Evolutionary conservation across 176 grass and related monocot genomes (phyloP).

Genomic region (Carex kokanica): DNA sequence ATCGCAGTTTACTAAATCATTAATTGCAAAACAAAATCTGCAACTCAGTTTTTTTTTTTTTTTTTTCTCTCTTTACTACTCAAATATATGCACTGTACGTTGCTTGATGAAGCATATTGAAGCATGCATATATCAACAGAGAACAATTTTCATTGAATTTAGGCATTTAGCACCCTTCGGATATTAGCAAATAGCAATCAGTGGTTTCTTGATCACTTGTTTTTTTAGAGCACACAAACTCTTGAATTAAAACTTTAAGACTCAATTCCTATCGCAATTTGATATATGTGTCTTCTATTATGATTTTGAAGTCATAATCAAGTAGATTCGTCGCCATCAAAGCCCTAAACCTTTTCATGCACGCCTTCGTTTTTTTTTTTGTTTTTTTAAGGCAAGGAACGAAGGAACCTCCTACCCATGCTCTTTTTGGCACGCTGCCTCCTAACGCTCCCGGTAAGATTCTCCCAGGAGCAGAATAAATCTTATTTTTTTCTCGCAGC

Average conservation of each 20-base stretch:
- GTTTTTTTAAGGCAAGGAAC: constrained; percentile 4
- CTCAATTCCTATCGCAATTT: background rate
- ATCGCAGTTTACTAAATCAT: background rate
- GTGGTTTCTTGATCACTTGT: background rate
- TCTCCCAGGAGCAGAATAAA: background rate
- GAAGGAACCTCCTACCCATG: background rate
- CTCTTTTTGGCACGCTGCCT: background rate
- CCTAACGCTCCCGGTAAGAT: background rate
- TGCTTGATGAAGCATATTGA: too few species aligned
- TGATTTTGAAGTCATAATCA: too few species aligned
- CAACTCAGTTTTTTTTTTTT: too few species aligned
- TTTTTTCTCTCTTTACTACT: too few species aligned
- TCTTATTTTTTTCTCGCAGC: background rate
- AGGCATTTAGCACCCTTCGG: too few species aligned
- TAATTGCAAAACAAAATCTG: background rate
- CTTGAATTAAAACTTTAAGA: background rate
- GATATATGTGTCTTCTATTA: too few species aligned
- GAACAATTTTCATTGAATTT: too few species aligned
- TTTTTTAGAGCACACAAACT: background rate
- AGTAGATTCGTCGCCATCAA: background rate
- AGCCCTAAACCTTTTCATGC: background rate
- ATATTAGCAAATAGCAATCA: too few species aligned
- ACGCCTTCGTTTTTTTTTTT: background rate
- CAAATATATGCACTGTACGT: too few species aligned
- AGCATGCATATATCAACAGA: too few species aligned